These are phyloP conservation scores for Murraya koenigii DNA, from an alignment of 345 rosid species.

Conservation along the genomic window DNA sequence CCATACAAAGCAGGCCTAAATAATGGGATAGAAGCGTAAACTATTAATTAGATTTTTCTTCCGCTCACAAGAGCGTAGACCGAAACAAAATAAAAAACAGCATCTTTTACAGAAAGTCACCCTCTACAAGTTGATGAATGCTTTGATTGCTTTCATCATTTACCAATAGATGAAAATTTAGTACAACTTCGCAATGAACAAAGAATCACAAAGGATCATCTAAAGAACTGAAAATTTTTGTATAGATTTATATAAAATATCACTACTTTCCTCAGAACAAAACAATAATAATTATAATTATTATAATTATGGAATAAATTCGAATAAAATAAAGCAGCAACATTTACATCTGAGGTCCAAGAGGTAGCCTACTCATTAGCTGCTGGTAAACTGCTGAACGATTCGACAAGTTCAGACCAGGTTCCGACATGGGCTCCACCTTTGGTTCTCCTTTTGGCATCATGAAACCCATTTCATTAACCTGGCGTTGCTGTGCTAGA, in stretches of 20 bases:
- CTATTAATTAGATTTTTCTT: no score
- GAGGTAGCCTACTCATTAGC: constrained; percentile 80
- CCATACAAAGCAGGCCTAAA: no score
- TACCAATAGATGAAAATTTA: background rate
- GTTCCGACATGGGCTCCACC: constrained; percentile 66
- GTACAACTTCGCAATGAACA: background rate
- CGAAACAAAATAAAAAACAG: no score
- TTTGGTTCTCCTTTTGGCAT: constrained; percentile 81
- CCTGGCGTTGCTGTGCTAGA: constrained; percentile 48
- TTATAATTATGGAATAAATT: background rate
- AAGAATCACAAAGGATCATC: constrained; percentile 4
- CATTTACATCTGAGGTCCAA: constrained; percentile 62
- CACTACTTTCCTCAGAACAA: constrained; percentile 27
- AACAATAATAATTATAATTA: background rate
- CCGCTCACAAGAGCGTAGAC: no score
- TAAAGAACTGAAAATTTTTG: constrained; percentile 12
- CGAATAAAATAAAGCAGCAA: background rate
- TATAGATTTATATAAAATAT: constrained; percentile 18
- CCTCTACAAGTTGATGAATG: background rate
- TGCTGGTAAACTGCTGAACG: constrained; percentile 66
- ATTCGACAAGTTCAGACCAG: constrained; percentile 51
- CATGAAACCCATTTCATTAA: constrained; percentile 55
- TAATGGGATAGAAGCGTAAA: no score
- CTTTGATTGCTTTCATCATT: background rate
- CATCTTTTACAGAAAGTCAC: background rate